phyloP scores from a whole-genome alignment of 352 stramenopile genomes.

The Blastocystis sp. region DNA sequence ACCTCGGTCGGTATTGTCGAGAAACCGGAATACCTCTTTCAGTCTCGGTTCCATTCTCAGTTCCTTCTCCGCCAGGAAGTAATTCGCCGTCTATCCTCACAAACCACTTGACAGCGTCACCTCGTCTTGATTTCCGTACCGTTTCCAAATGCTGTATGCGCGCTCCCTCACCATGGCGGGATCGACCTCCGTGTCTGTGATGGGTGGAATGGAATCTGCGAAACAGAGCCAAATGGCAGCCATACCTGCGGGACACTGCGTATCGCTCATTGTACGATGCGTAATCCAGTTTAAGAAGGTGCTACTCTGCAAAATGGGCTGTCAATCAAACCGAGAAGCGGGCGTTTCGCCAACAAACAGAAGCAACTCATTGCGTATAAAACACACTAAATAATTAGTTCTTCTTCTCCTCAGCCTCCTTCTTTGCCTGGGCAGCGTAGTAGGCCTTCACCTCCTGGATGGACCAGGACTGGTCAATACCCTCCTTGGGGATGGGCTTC shows the following conservation, averaged over 20 bases:
- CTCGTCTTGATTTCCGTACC: slow-evolving; percentile 20
- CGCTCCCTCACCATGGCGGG: not conserved
- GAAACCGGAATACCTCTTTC: slow-evolving; percentile 21
- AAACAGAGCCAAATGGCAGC: not conserved
- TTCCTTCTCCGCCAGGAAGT: slow-evolving; percentile 36
- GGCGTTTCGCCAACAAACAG: not conserved
- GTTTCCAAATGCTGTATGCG: slow-evolving; percentile 26
- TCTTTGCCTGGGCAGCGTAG: too few species aligned
- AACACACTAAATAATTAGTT: slow-evolving; percentile 30
- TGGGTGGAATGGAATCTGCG: slow-evolving; percentile 20
- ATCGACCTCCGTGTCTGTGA: not conserved
- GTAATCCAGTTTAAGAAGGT: not conserved
- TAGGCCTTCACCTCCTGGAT: too few species aligned
- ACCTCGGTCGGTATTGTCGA: not conserved
- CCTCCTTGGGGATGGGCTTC: too few species aligned
- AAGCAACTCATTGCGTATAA: slow-evolving; percentile 39
- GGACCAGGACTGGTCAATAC: too few species aligned
- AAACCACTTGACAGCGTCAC: not conserved
- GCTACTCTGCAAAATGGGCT: not conserved
- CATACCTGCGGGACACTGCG: slow-evolving; percentile 3
- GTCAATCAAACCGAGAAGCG: slow-evolving; percentile 14
- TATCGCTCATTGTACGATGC: not conserved
- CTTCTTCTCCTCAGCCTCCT: not conserved
- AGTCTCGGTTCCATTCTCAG: slow-evolving; percentile 31
- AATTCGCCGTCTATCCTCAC: slow-evolving; percentile 2